phyloP scores from a whole-genome alignment of 305 asterid species.

The Andrographis paniculata region DNA sequence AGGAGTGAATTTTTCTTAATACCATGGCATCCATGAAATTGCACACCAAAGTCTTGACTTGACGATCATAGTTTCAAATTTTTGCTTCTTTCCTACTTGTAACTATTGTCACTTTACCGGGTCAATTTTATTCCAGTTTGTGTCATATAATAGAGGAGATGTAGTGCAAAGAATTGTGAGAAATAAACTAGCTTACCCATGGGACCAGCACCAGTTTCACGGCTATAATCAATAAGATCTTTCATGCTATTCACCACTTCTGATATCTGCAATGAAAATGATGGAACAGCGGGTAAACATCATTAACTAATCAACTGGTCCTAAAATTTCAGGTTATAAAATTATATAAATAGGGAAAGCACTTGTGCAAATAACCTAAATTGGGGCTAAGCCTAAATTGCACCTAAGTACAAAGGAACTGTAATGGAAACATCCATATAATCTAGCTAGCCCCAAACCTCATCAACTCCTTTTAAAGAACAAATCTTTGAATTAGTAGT shows the following conservation, averaged over 20 bases:
- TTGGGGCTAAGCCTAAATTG: too few relatives aligned
- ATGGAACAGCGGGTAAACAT: background rate
- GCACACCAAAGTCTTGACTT: background rate
- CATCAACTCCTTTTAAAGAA: too few relatives aligned
- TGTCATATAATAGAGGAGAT: background rate
- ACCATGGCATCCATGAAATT: too few relatives aligned
- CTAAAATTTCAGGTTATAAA: background rate
- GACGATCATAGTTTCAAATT: conserved; percentile 1
- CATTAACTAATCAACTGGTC: background rate
- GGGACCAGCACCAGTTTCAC: conserved; percentile 68
- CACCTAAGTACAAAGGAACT: background rate
- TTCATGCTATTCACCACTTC: conserved; percentile 94
- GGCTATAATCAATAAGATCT: conserved; percentile 76
- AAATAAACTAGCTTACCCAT: conserved; percentile 53
- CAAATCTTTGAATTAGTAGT: too few relatives aligned
- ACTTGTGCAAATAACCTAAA: background rate
- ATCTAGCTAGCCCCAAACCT: background rate
- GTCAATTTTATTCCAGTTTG: too few relatives aligned
- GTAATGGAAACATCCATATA: background rate
- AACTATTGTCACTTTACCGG: too few relatives aligned
- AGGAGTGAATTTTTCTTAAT: too few relatives aligned
- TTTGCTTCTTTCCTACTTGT: conserved; percentile 5
- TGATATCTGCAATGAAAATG: conserved; percentile 53
- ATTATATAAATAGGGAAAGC: background rate
- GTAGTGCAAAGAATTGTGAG: conserved; percentile 6